Percentiles rank a stretch among this genome's conserved stretches.
phyloP scores from a whole-genome alignment of 176 grass and related monocot genomes.

The Ananas comosus region DNA sequence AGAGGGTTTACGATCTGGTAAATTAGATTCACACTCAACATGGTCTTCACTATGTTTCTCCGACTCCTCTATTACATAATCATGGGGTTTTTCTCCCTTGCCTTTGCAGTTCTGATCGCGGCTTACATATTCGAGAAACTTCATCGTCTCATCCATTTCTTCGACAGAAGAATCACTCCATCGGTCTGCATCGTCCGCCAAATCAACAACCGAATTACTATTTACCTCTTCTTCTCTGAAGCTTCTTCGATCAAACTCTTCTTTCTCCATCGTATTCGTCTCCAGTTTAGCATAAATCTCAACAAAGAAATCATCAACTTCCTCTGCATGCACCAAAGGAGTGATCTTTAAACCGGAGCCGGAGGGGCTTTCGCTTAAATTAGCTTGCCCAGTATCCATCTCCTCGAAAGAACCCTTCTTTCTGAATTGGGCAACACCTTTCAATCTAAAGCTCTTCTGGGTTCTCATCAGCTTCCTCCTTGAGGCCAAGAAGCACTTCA shows the following conservation, averaged over 20 bases:
- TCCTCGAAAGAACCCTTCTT: conserved; percentile 16
- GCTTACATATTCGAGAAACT: conserved; percentile 43
- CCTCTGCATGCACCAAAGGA: conserved; percentile 42
- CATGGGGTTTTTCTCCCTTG: conserved; percentile 11
- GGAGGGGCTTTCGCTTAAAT: neutral
- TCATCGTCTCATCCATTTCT: conserved; percentile 52
- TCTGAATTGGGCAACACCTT: conserved; percentile 55
- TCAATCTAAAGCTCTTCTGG: conserved; percentile 70
- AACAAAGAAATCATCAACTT: conserved; percentile 40
- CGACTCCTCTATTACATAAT: neutral
- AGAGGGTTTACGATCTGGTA: conserved; percentile 10
- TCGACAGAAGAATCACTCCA: conserved; percentile 57
- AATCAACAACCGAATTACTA: neutral
- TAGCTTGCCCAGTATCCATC: neutral
- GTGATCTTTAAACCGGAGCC: conserved; percentile 13
- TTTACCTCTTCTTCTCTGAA: too few relatives aligned
- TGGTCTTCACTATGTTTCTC: neutral
- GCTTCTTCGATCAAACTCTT: conserved; percentile 8
- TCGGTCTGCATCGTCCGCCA: conserved; percentile 10
- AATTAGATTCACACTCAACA: conserved; percentile 4
- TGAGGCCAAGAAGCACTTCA: conserved; percentile 46
- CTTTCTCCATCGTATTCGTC: conserved; percentile 11
- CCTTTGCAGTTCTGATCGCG: conserved; percentile 22
- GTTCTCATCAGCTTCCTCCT: conserved; percentile 64
- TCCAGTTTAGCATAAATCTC: conserved; percentile 38